Percentiles rank a stretch among this genome's conserved stretches.
Conservation (phyloP, 257 asterid species). For the Ballota nigra region DNA sequence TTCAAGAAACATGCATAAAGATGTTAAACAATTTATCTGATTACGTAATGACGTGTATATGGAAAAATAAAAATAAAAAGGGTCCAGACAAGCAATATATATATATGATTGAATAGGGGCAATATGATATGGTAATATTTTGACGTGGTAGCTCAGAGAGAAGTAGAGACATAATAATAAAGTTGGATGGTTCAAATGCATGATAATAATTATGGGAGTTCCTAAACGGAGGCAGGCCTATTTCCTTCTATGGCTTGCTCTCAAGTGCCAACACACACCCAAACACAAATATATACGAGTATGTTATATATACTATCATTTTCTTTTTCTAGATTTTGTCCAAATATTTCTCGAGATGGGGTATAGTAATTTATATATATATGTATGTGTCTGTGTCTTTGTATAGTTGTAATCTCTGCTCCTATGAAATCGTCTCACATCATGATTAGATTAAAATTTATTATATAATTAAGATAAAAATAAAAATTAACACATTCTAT, state of each 20-base stretch:
- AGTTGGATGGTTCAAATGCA: constrained; percentile 51
- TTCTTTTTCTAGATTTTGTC: neutral
- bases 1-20: too few relatives aligned
- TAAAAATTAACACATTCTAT: too few relatives aligned
- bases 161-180: constrained; percentile 77
- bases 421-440: too few relatives aligned
- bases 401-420: too few relatives aligned
- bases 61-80: neutral
- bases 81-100: neutral
- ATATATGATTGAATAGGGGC: constrained; percentile 25
- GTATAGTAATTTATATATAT: too few relatives aligned
- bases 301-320: neutral
- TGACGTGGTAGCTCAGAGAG: constrained; percentile 35
- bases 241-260: constrained; percentile 54
- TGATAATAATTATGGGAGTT: constrained; percentile 75
- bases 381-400: too few relatives aligned
- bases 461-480: too few relatives aligned
- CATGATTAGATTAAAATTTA: too few relatives aligned
- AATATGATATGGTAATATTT: constrained; percentile 16
- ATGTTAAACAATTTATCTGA: too few relatives aligned
- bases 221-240: constrained; percentile 51
- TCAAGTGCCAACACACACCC: constrained; percentile 40
- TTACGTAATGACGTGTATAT: neutral
- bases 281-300: neutral
- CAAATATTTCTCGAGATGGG: neutral